Evolutionary conservation across 148 eudicot species (phyloP).

Genomic region (Pouteria glomerata): DNA sequence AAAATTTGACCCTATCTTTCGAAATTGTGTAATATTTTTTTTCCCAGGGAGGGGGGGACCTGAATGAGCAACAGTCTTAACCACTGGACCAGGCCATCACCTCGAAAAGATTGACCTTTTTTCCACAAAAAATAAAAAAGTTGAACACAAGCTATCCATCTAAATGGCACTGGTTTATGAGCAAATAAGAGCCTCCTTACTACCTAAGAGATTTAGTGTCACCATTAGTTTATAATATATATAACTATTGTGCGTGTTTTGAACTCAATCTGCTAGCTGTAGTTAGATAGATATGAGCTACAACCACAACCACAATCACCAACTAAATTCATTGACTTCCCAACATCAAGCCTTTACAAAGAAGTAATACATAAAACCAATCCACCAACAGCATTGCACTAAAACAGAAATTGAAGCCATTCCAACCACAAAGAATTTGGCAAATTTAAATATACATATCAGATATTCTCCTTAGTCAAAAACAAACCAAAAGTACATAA

Average conservation of each 20-base stretch:
- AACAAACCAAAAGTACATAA: neutral
- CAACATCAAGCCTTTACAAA: conserved; percentile 11
- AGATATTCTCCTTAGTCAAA: neutral
- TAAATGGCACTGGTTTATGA: neutral
- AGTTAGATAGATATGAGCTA: neutral
- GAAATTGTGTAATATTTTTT: too few relatives aligned
- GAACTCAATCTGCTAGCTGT: neutral
- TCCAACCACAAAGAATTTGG: neutral
- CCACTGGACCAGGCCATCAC: too few relatives aligned
- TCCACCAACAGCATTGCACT: conserved; percentile 7
- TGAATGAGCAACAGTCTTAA: too few relatives aligned
- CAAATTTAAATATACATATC: neutral
- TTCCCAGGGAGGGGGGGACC: too few relatives aligned
- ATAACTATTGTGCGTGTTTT: neutral
- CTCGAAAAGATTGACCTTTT: too few relatives aligned
- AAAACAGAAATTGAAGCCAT: neutral
- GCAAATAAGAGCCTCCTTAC: neutral
- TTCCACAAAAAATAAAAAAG: too few relatives aligned
- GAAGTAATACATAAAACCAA: neutral
- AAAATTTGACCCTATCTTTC: too few relatives aligned
- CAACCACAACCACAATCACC: neutral
- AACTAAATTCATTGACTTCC: conserved; percentile 1
- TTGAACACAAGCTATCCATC: too few relatives aligned
- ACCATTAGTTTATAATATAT: neutral
- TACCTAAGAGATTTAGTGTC: neutral